phyloP scores from a whole-genome alignment of 1,284 basidiomycete genomes.

The Schizophyllum amplum region DNA sequence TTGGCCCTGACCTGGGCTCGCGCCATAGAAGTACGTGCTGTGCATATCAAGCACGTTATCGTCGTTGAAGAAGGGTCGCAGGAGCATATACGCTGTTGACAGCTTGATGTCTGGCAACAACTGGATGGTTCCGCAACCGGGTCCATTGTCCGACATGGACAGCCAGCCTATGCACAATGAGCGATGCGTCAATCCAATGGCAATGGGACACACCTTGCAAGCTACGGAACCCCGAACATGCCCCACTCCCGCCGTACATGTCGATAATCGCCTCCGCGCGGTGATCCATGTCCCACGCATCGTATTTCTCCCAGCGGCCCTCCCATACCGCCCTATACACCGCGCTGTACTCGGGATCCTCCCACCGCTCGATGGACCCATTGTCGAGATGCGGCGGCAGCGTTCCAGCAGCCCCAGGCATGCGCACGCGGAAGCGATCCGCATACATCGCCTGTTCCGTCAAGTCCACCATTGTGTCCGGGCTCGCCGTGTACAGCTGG shows the following conservation, averaged over 20 bases:
- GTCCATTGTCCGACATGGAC: constrained; percentile 52
- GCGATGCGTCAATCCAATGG: constrained; percentile 43
- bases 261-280: constrained; percentile 48
- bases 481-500: constrained; percentile 46
- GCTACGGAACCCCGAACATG: not conserved
- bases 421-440: constrained; percentile 68
- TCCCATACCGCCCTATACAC: constrained; percentile 50
- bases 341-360: constrained; percentile 54
- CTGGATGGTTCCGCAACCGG: constrained; percentile 51
- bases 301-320: constrained; percentile 47
- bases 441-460: constrained; percentile 62
- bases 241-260: constrained; percentile 36
- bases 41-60: constrained; percentile 57
- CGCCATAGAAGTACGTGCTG: constrained; percentile 53
- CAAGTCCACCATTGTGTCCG: constrained; percentile 38
- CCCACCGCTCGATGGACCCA: constrained; percentile 73
- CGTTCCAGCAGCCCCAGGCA: constrained; percentile 61
- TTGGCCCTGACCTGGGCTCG: constrained; percentile 52
- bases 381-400: constrained; percentile 73
- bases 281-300: constrained; percentile 48
- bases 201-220: not conserved
- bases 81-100: constrained; percentile 59
- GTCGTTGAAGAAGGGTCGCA: constrained; percentile 73
- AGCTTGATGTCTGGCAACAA: constrained; percentile 51
- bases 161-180: constrained; percentile 75